Evolutionary conservation across 306 rosid genomes (phyloP), one percentile per base, ranked within the genome.

Genomic region (Carpinus fangiana): DNA sequence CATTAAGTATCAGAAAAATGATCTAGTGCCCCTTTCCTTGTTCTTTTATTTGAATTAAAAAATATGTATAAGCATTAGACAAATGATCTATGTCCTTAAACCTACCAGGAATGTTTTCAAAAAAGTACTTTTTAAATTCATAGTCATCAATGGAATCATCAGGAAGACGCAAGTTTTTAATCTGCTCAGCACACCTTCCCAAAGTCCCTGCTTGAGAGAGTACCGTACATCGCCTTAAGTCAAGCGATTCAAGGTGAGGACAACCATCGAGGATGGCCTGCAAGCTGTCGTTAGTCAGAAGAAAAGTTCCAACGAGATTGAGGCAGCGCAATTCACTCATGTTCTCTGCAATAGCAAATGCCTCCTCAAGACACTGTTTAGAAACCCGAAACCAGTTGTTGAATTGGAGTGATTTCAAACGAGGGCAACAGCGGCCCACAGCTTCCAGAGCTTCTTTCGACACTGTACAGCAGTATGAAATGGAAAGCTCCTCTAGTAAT

Each of bases 241-340:
- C 96, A 46, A 93, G 98, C 47, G 88, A 85, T 87, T 85, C 87
- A 43, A 93, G 90, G 62, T 60, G 73, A 69, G 90, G 83, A 88
- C 98, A 93, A n/a, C 90, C 83, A 56, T 84, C 84, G 31, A 93
- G 90, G 81, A 93, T 86, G 48, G 90, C 86, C 43, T 36, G 55
- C 84, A 91, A 78, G 21, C 96, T 92, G 38, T 41, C 73, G 76
- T 93, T 82, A 17, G 89, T 87, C 84, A 91, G 73, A 81, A 41
- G 31, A 80, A 86, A 31, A 31, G 34, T 88, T 75, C 92, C 90
- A 23, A 88, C 26, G 74, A 91, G 86, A 78, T 88, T 90, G 82
- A 93, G 88, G 78, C 84, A 88, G 69, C 76, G 81, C 74, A 93
- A 79, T 18, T 18, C 68, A 0, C 76, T 87, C 94, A 89, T 88